Percentiles rank a stretch among this genome's conserved stretches.
Conservation (phyloP, 257 asterid species). For the Cruciata laevipes region DNA sequence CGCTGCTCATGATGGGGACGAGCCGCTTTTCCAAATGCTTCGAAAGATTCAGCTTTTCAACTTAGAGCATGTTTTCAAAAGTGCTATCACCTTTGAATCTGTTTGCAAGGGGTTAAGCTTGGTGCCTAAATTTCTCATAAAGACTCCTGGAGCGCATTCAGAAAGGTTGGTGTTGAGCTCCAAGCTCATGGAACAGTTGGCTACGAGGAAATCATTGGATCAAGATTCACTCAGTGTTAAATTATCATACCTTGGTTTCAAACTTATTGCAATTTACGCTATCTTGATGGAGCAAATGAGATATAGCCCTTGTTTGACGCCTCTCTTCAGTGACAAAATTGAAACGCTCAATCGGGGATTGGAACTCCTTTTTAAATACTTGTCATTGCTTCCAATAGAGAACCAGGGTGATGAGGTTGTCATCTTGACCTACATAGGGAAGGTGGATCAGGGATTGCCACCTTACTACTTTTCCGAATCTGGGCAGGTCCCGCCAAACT, state of each 20-base stretch:
- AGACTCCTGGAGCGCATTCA: not conserved
- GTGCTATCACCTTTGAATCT: not conserved
- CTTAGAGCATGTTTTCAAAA: not conserved
- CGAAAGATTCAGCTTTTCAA: conserved; percentile 4
- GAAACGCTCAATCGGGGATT: not conserved
- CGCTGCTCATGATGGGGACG: not conserved
- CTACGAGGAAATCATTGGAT: not conserved
- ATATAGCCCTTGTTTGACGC: not conserved
- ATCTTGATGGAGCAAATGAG: conserved; percentile 1
- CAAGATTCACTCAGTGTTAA: not conserved
- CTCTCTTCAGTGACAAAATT: not conserved
- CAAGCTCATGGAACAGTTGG: too few relatives aligned
- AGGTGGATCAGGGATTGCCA: not conserved
- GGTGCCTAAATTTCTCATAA: not conserved
- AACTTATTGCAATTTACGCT: not conserved
- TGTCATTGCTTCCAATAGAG: not conserved
- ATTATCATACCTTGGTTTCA: not conserved
- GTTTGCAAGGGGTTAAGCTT: not conserved
- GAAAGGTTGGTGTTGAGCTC: not conserved
- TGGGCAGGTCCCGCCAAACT: not conserved
- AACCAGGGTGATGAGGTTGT: not conserved
- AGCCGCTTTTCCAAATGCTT: not conserved
- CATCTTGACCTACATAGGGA: not conserved
- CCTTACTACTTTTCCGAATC: not conserved
- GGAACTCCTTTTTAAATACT: not conserved